Evolutionary conservation across 306 rosid genomes (phyloP), one percentile per base, ranked within the genome.

Genomic region (Pachyrhizus erosus): DNA sequence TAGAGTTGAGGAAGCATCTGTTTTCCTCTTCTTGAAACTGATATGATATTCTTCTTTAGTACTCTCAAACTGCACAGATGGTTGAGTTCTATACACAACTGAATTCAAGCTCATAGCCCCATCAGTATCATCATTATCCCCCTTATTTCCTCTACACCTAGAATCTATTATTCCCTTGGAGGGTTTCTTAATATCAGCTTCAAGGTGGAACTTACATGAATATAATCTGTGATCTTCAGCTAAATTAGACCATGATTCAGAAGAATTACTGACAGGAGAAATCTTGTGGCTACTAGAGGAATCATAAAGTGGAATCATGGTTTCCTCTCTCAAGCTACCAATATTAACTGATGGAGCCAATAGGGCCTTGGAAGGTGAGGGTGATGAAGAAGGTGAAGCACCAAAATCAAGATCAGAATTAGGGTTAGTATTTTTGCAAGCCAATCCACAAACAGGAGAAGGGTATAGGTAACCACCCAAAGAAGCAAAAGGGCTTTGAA

Each of bases 21-120:
- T 73, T 85, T 86, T 91, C 85, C 90, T 91, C 84, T 90, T 91
- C 88, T 91, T 95, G 89, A 75, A 86, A 84, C 84, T 85, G 17
- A 17, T 33, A 17, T 73, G 42, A 34, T 62, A 80, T 52, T 15
- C 80, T 13, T 71, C 71, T 61, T 82, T 68, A 51, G 71, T 29
- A 43, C 49, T 67, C 64, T 82, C 84, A 74, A 82, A 85, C 77
- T 70, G 48, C 26, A 31, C 8, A 73, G 76, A 26, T 51, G 65
- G 23, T 11, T 65, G 61, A 57, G 81, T 17, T 74, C 75, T 69
- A 75, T 76, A 74, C 43, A 86, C 42, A 80, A 83, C 74, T 79
- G 77, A 80, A 80, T 76, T 87, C 73, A 83, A 83, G 12, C 81
- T 83, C 77, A 80, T 73, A 80, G 67, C 77, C 55, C 81, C 69